Evolutionary conservation across 495 filamentous ascomycete species (phyloP).

Genomic region (Collariella sp.): DNA sequence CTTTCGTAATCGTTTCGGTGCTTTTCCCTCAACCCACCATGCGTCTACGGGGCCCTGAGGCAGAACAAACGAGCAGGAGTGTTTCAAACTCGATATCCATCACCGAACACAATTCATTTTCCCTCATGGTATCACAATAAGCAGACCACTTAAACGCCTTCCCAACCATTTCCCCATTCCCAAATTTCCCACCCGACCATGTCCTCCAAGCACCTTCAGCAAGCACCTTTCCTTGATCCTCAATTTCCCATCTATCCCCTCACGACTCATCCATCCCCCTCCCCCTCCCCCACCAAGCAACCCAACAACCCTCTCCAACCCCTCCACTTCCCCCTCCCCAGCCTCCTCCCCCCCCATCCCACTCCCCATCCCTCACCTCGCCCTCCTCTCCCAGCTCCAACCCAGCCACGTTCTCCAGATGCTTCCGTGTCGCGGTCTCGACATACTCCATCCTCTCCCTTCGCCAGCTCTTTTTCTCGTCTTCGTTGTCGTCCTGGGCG

Average conservation of each 20-base stretch:
- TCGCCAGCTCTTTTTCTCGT: conserved; percentile 36
- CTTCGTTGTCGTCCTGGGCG: conserved; percentile 19
- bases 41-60: too few relatives aligned
- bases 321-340: conserved; percentile 43
- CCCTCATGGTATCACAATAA: too few relatives aligned
- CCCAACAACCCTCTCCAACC: conserved; percentile 40
- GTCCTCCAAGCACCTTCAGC: too few relatives aligned
- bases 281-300: conserved; percentile 26
- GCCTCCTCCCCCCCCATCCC: conserved; percentile 34
- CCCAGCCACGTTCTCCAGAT: conserved; percentile 47
- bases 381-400: conserved; percentile 48
- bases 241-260: neutral
- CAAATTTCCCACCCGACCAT: too few relatives aligned
- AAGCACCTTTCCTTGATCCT: too few relatives aligned
- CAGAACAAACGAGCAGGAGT: too few relatives aligned
- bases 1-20: too few relatives aligned
- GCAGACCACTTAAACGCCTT: too few relatives aligned
- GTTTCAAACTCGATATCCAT: too few relatives aligned
- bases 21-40: too few relatives aligned
- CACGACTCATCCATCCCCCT: conserved; percentile 25
- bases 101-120: too few relatives aligned
- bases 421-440: conserved; percentile 54
- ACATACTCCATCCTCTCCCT: conserved; percentile 65
- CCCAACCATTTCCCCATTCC: too few relatives aligned
- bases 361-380: conserved; percentile 51